Base-by-base conservation (phyloP, 2,329 filamentous ascomycete species). In the Leptographium lundbergii region DNA sequence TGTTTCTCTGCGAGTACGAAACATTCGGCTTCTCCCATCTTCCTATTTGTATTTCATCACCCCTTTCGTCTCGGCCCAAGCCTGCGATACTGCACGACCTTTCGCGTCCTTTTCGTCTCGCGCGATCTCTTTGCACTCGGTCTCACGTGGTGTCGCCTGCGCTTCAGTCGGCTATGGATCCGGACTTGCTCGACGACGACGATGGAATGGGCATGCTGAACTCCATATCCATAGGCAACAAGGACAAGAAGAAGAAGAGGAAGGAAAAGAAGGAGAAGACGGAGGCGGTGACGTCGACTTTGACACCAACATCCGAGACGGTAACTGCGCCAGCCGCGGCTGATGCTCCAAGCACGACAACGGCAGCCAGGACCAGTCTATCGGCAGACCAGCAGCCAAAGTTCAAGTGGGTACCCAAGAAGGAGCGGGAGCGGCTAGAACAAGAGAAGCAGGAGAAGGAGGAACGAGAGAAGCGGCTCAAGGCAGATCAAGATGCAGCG, bases 401-500 rank as follows among this genome's bases (percentile, higher is more conserved):
- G 55, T 92, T 95, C 69, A 57, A 57, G n/a, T 57, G 55, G 55
- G 75, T 96, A 25, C 87, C 88, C 5, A 94, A 88, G 75, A 86
- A 87, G 36, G 82, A 95, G 70, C 82, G 91, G 59, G 90, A 95
- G 69, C 82, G 84, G 61, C 72, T 95, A 29, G 90, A 89, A 34
- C 77, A 89, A 19, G 88, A 95, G 68, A 90, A 90, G 71, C 79
- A 86, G 55, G 78, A 80, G 45, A 88, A 89, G 61, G 61, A 75
- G 71, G 65, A 71, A 66, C 64, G 73, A 70, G 65, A 73, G 57
- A 61, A 59, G 13, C 65, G 63, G 50, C 42, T 62, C 53, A 45
- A 65, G 56, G 61, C 64, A n/a, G 56, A 61, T 3, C 59, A 65
- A 50, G 52, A 60, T 4, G 64, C 62, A 11, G 61, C 59, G 11